Base-by-base conservation (phyloP, 768 basidiomycete genomes). In the Tricholoma bakamatsutake region DNA sequence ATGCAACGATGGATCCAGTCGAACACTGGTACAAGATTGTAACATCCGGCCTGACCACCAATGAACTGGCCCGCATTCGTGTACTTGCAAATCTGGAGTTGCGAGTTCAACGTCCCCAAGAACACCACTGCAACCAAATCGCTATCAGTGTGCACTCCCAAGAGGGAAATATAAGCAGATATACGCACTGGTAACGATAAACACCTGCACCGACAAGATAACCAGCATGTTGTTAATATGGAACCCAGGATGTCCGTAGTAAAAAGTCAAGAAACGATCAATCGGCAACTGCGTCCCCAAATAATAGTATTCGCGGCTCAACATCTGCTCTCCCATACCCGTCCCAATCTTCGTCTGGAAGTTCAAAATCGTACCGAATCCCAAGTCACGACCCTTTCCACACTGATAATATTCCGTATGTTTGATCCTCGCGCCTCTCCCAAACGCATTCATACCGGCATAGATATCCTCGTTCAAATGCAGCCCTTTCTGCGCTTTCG, bases 251-350 rank as follows among this genome's bases (percentile, higher is more conserved):
- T 98, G 97, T 47, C 93, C 95, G 63, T 99, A 99, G 77, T 99
- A 98, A 81, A 98, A 99, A 50, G 97, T 99, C 71, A 99, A 76
- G 85, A 99, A 99, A 45, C 97, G 86, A 69, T 99, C 97, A 68
- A 98, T 87, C 35, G 97, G 95, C 52, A 99, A 82, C 68, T 98
- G 97, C 21, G 97, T 99, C 28, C 97, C 97, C 59, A 99, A 73
- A 66, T 98, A 98, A 72, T 99, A 99, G 70, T 99, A 98, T 73
- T 98, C 97, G 59, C 97, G 85, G 74, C 93, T 97, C 65, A 99
- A 81, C 92, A 98, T 93, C 72, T 99, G 97, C 69, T 99, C 97
- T 35, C 97, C 97, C 97, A 99, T 99, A 71, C 97, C 97, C n/a
- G 95, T 98, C 11, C 97, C 96, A 64, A 99, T 95, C 83, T 99